Evolutionary conservation across 1,139 yeast species (phyloP).

Genomic region (Taiozyma sp.): DNA sequence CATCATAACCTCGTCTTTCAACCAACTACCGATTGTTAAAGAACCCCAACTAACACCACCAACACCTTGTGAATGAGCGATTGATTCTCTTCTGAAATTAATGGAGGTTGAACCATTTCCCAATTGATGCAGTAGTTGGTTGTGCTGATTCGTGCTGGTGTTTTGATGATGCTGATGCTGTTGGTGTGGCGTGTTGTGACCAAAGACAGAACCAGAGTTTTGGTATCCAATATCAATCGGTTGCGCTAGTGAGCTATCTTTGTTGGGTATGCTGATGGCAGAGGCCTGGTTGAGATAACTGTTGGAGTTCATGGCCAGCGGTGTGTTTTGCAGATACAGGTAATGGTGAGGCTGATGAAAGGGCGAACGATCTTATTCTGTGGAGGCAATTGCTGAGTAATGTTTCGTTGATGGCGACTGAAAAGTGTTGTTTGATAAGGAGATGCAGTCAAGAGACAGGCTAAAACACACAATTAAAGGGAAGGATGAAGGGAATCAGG

Average conservation of each 20-base stretch:
- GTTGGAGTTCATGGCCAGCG: conserved; percentile 3
- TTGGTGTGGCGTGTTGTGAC: conserved; percentile 1
- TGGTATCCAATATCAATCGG: conserved; percentile 22
- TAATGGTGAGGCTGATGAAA: not conserved
- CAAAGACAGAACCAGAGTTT: conserved; percentile 7
- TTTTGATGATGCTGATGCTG: conserved; percentile 1
- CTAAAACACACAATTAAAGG: not conserved
- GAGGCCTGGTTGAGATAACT: conserved; percentile 11
- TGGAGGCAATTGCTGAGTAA: not conserved
- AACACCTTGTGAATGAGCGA: conserved; percentile 96
- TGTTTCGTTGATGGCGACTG: not conserved
- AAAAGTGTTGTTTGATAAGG: not conserved
- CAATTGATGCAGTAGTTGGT: conserved; percentile 1
- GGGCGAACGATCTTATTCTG: not conserved
- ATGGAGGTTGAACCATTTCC: conserved; percentile 19
- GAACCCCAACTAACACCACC: conserved; percentile 99
- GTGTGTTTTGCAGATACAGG: not conserved
- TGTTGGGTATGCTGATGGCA: conserved; percentile 18
- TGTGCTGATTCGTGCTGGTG: conserved; percentile 2
- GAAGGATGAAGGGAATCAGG: not conserved
- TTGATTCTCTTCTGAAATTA: conserved; percentile 70
- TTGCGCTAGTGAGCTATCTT: conserved; percentile 6
- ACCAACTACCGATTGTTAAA: conserved; percentile 90
- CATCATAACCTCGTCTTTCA: conserved; percentile 78
- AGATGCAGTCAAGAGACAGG: not conserved